phyloP scores from a whole-genome alignment of 2,329 filamentous ascomycete genomes.

The Ophiosphaerella narmari region DNA sequence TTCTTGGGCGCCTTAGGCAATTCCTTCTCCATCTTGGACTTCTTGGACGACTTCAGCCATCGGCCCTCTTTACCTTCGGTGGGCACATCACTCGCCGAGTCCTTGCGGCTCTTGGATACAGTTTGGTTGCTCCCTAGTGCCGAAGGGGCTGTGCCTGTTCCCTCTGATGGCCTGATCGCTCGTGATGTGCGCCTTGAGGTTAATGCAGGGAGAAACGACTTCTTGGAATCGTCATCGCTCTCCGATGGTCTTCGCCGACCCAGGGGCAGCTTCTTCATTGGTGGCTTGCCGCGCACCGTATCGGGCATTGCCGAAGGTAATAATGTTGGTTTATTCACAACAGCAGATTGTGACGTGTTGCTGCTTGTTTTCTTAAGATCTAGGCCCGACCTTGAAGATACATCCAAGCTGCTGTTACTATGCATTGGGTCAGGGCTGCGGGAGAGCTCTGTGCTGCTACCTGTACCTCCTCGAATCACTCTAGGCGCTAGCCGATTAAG shows the following conservation, averaged over 20 bases:
- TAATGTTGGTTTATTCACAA: slow-evolving; percentile 32
- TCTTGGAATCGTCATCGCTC: slow-evolving; percentile 43
- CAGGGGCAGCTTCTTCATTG: slow-evolving; percentile 35
- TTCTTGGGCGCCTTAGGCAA: slow-evolving; percentile 48
- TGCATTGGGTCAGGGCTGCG: slow-evolving; percentile 44
- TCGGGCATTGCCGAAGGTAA: slow-evolving; percentile 47
- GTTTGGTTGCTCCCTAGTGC: slow-evolving; percentile 16
- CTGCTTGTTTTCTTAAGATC: slow-evolving; percentile 25
- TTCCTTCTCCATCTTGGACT: slow-evolving; percentile 31
- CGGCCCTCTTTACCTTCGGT: slow-evolving; percentile 44
- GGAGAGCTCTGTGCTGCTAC: slow-evolving; percentile 44
- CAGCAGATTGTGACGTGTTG: slow-evolving; percentile 19
- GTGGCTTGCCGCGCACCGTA: slow-evolving; percentile 35
- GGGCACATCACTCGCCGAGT: slow-evolving; percentile 23
- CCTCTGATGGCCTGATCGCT: slow-evolving; percentile 29
- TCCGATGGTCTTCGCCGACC: slow-evolving; percentile 39
- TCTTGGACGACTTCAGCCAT: slow-evolving; percentile 45
- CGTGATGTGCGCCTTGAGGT: slow-evolving; percentile 34
- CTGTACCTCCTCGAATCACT: slow-evolving; percentile 49
- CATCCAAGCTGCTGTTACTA: slow-evolving; percentile 42
- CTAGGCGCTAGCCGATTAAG: slow-evolving; percentile 51
- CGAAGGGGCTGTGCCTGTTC: slow-evolving; percentile 14
- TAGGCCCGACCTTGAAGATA: slow-evolving; percentile 17
- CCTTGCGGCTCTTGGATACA: slow-evolving; percentile 28
- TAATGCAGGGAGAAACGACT: slow-evolving; percentile 38